phyloP scores from a whole-genome alignment of 257 asterid species.

The Echites panduratus region DNA sequence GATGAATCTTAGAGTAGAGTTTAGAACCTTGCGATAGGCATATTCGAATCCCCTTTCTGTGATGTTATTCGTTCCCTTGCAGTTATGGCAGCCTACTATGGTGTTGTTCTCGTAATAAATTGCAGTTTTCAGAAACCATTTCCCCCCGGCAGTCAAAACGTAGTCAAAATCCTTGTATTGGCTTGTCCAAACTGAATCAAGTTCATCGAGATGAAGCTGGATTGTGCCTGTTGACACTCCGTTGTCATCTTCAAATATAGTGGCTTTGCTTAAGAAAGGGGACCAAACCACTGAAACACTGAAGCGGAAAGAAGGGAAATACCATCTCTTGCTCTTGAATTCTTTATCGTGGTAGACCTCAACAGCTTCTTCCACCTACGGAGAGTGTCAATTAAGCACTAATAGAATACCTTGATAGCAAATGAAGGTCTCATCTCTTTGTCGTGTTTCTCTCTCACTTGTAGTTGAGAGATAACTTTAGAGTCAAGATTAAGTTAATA shows the following conservation, averaged over 20 bases:
- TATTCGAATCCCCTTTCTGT: conserved; percentile 46
- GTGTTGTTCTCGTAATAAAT: conserved; percentile 52
- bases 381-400: neutral
- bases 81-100: conserved; percentile 62
- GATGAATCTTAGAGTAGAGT: conserved; percentile 38
- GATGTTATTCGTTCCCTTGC: conserved; percentile 50
- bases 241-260: conserved; percentile 52
- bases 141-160: conserved; percentile 52
- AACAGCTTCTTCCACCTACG: conserved; percentile 58
- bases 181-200: conserved; percentile 52
- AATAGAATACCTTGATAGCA: too few species aligned
- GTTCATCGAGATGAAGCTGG: conserved; percentile 60
- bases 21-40: conserved; percentile 55
- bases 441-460: too few species aligned
- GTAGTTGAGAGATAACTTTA: too few species aligned
- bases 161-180: conserved; percentile 46
- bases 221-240: conserved; percentile 54
- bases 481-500: too few species aligned
- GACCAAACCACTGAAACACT: conserved; percentile 64
- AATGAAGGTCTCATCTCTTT: too few species aligned
- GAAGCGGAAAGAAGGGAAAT: conserved; percentile 52
- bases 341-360: conserved; percentile 64
- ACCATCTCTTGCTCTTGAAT: conserved; percentile 59
- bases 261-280: conserved; percentile 59
- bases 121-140: conserved; percentile 72